A percentile compares a stretch with the other conserved stretches of the same genome.
Conservation (phyloP, 1,139 yeast species). For the Hanseniaspora uvarum region DNA sequence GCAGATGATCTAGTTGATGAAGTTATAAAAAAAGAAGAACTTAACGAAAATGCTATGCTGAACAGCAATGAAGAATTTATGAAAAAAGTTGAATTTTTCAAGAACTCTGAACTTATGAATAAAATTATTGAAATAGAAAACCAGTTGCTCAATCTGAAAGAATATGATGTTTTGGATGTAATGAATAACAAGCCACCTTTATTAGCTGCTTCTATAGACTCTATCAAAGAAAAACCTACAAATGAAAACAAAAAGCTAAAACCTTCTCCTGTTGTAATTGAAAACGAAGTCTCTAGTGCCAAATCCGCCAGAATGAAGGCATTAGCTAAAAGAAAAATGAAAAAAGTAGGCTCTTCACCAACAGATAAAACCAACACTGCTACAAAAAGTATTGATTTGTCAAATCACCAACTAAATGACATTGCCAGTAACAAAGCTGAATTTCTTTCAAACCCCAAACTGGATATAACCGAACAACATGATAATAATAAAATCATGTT, state of each 20-base stretch:
- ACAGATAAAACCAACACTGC: neutral
- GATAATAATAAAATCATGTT: constrained; percentile 76
- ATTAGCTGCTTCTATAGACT: constrained; percentile 13
- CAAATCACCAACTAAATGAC: constrained; percentile 5
- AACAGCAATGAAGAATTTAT: constrained; percentile 18
- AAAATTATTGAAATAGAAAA: constrained; percentile 16
- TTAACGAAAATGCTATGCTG: constrained; percentile 18
- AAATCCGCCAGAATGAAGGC: constrained; percentile 68
- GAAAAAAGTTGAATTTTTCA: constrained; percentile 14
- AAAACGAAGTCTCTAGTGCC: neutral
- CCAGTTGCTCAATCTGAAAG: neutral
- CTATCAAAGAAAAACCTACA: constrained; percentile 18
- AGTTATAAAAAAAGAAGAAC: constrained; percentile 20
- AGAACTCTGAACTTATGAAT: constrained; percentile 16
- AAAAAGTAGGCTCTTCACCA: constrained; percentile 36
- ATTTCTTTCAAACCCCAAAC: constrained; percentile 30
- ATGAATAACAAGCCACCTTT: constrained; percentile 4
- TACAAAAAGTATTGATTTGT: neutral
- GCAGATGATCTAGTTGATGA: constrained; percentile 32
- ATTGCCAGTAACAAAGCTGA: constrained; percentile 20
- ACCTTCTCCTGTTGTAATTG: neutral
- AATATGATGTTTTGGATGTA: constrained; percentile 5
- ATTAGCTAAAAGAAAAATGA: constrained; percentile 86
- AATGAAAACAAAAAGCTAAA: constrained; percentile 20
- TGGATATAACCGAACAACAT: constrained; percentile 61